Evolutionary conservation across 148 eudicot species (phyloP).

Genomic region (Talinum fruticosum): DNA sequence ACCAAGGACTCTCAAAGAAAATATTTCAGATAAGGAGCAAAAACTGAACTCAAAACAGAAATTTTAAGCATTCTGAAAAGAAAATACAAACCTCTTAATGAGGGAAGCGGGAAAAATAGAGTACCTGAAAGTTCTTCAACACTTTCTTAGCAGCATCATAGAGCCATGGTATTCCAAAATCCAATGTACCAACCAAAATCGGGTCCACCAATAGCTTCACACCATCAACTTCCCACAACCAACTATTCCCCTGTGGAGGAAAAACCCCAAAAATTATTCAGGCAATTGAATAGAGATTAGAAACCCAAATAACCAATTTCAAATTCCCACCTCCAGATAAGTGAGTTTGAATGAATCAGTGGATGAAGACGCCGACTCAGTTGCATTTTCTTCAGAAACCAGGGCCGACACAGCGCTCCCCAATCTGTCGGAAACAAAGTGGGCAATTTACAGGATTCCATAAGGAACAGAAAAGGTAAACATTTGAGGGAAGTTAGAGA

Average conservation of each 20-base stretch:
- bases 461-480: background rate
- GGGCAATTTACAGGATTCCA: background rate
- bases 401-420: constrained; percentile 43
- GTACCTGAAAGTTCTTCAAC: constrained; percentile 78
- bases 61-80: too few species aligned
- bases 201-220: constrained; percentile 86
- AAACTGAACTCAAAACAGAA: too few species aligned
- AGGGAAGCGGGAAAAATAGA: constrained; percentile 7
- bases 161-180: constrained; percentile 95
- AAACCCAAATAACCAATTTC: background rate
- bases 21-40: background rate
- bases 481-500: background rate
- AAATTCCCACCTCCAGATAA: constrained; percentile 72
- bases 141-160: constrained; percentile 88
- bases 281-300: background rate
- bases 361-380: constrained; percentile 38
- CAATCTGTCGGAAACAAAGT: constrained; percentile 23
- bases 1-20: background rate
- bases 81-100: background rate
- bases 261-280: background rate
- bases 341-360: constrained; percentile 64
- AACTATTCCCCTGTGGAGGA: constrained; percentile 68
- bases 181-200: constrained; percentile 89
- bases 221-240: constrained; percentile 93
- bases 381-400: constrained; percentile 57